A percentile compares a stretch with the other conserved stretches of the same genome.
Conservation (phyloP, 805 yeast genomes). For the Jamesozyma piceae region DNA sequence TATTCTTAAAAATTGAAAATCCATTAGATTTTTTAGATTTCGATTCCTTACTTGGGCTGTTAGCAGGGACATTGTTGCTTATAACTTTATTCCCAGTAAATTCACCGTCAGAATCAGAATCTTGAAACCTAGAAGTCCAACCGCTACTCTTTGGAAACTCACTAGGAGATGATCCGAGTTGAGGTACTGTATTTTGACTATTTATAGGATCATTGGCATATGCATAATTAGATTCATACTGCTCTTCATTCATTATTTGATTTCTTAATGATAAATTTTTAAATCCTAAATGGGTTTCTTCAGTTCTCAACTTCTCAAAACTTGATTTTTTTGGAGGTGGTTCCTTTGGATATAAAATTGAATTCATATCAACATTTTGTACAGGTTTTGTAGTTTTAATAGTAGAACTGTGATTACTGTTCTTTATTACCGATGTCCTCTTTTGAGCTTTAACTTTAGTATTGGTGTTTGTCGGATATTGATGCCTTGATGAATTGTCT, state of each 20-base stretch:
- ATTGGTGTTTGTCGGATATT: neutral
- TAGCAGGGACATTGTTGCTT: neutral
- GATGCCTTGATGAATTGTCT: neutral
- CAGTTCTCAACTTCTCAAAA: conserved; percentile 40
- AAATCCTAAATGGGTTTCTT: conserved; percentile 30
- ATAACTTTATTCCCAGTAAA: conserved; percentile 7
- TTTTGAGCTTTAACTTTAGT: neutral
- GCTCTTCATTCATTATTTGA: conserved; percentile 10
- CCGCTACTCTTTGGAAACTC: neutral
- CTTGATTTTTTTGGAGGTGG: conserved; percentile 42
- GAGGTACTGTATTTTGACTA: neutral
- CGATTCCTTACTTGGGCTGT: neutral
- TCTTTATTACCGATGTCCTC: neutral
- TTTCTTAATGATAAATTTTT: conserved; percentile 32
- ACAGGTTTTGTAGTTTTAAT: neutral
- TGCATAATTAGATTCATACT: neutral
- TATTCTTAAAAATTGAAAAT: conserved; percentile 14
- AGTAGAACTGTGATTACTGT: neutral
- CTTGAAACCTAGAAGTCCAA: conserved; percentile 44
- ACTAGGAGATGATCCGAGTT: neutral
- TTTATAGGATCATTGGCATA: neutral
- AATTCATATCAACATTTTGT: conserved; percentile 8
- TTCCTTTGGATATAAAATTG: conserved; percentile 30
- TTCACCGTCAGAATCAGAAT: conserved; percentile 54
- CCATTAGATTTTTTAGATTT: conserved; percentile 5